Conservation (phyloP, 2,329 filamentous ascomycete species). For the Rhynchosporium graminicola region DNA sequence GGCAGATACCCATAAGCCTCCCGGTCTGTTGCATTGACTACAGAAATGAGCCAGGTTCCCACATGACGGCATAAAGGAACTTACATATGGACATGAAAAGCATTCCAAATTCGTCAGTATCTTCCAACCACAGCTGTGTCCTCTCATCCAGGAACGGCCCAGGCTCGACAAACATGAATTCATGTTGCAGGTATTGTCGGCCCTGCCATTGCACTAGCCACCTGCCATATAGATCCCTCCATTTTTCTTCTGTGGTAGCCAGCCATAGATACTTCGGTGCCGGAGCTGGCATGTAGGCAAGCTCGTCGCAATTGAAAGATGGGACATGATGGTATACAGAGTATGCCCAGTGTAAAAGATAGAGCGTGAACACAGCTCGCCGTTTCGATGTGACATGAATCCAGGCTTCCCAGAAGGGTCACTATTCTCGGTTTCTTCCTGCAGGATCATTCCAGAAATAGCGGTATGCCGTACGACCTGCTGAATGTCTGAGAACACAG, state of each 20-base stretch:
- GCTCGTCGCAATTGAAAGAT: conserved; percentile 42
- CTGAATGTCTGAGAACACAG: conserved; percentile 40
- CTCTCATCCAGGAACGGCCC: conserved; percentile 40
- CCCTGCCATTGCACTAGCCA: conserved; percentile 43
- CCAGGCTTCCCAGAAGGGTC: conserved; percentile 43
- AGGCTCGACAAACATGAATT: conserved; percentile 39
- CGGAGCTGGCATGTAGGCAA: conserved; percentile 44
- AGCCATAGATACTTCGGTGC: conserved; percentile 45
- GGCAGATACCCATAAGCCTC: conserved; percentile 7
- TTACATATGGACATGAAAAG: conserved; percentile 44
- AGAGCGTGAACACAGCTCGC: conserved; percentile 43
- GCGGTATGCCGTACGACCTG: conserved; percentile 40
- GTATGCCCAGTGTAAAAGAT: conserved; percentile 45
- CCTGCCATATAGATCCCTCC: conserved; percentile 40
- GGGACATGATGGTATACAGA: conserved; percentile 41
- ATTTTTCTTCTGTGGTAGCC: conserved; percentile 40
- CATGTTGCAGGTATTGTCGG: conserved; percentile 37
- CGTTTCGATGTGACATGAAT: conserved; percentile 58
- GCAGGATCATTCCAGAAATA: conserved; percentile 41
- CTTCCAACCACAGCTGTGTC: conserved; percentile 45
- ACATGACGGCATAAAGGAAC: background rate
- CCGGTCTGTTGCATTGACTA: conserved; percentile 16
- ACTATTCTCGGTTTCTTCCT: conserved; percentile 40
- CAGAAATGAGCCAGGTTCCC: background rate
- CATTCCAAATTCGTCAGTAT: conserved; percentile 46